phyloP scores from a whole-genome alignment of 1,284 basidiomycete species.

The Irpex lacteus region DNA sequence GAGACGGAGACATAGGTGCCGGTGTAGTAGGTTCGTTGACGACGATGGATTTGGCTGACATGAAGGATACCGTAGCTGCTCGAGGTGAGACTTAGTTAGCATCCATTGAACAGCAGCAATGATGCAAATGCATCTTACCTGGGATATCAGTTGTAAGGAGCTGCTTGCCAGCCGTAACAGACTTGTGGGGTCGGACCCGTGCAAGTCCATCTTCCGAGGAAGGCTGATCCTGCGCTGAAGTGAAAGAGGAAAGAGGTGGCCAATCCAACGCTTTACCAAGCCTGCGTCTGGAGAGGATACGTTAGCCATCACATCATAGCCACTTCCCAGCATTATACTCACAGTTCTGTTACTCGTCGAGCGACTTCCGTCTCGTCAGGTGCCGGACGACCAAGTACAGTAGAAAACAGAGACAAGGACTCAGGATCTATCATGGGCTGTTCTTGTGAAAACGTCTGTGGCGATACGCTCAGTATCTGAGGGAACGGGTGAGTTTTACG shows the following conservation, averaged over 20 bases:
- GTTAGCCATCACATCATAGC: background rate
- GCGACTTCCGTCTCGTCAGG: conserved; percentile 7
- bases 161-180: too few species aligned
- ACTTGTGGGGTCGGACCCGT: too few species aligned
- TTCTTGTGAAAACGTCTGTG: background rate
- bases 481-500: background rate
- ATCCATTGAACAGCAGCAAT: too few species aligned
- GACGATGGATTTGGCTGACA: background rate
- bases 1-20: background rate
- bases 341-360: background rate
- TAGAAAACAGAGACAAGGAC: background rate
- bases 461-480: background rate
- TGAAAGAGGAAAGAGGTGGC: background rate
- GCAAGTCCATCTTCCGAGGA: background rate
- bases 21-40: background rate
- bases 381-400: conserved; percentile 8
- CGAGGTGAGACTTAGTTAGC: too few species aligned
- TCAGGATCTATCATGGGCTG: background rate
- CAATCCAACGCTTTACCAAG: background rate
- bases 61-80: too few species aligned
- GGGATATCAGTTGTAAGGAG: too few species aligned
- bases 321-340: background rate
- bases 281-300: background rate
- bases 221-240: background rate
- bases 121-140: too few species aligned